Base-by-base conservation (phyloP, 192 early-diverging fungal genomes). In the Umbelopsis ramanniana region DNA sequence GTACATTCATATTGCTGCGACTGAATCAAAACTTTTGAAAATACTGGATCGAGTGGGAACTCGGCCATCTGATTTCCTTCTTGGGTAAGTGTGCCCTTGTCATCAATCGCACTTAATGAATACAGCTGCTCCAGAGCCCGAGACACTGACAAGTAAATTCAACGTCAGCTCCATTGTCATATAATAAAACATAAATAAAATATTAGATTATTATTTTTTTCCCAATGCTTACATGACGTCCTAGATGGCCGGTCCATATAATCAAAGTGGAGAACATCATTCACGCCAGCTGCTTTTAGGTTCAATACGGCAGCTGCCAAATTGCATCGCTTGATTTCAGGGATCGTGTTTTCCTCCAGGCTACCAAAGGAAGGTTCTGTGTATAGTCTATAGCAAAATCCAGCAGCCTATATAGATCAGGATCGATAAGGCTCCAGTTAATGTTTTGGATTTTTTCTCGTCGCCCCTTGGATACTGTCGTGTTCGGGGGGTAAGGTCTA, bases 301-400 rank as follows among this genome's bases (percentile, higher is more conserved):
- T 91, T 85, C 71, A 99, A 77, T 10, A 95, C 84, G 6, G 94
- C 94, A 50, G 90, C 89, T 4, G 95, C 86, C 46, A 98, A 82
- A 73, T 97, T 98, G 73, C 94, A 94, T 26, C 96, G 85, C 82
- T 94, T 90, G 74, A 99, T 99, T 84, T 98, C 98, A 6, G 98
- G 96, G 47, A 93, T 86, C 3, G 91, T 88, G 67, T 94, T 89
- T 50, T 95, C 91, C 24, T 86, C 85, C 54, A 99, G 76, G 68
- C 83, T 82, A 9, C 84, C 79, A 78, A 89, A 98, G 10, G 88
- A 87, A 2, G 89, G 81, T 79, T 98, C 94, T 0, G 95, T 95
- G 81, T 97, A 99, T 17, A 99, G 79, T 45, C 98, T 82, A 85
- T 95, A 98, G 75, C 96, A 97, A 43, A 84, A 77, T 6, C 98